phyloP scores from a whole-genome alignment of 208 protist genomes.

The Crithidia thermophila region DNA sequence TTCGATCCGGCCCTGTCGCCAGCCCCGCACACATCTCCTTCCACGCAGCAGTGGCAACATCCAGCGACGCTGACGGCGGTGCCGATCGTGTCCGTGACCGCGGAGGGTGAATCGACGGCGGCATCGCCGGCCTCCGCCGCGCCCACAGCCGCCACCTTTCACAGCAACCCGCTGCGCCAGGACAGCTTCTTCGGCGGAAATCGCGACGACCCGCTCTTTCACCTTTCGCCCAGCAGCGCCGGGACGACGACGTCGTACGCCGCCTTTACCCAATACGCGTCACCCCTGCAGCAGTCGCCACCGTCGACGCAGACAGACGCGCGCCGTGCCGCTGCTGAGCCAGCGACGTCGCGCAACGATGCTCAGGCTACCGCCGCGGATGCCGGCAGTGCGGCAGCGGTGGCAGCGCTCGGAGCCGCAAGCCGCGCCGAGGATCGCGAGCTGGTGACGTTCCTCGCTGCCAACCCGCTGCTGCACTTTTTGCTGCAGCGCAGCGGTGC shows the following conservation, averaged over 20 bases:
- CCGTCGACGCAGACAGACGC: too few species aligned
- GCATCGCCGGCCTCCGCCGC: too few species aligned
- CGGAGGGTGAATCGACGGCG: too few species aligned
- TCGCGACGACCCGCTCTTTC: background rate
- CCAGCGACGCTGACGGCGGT: background rate
- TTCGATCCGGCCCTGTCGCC: background rate
- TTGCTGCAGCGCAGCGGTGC: conserved; percentile 7
- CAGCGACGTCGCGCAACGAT: background rate
- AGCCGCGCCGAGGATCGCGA: conserved; percentile 18
- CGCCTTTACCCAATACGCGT: background rate
- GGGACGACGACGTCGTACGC: background rate
- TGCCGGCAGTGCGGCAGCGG: background rate
- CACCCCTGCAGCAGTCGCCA: background rate
- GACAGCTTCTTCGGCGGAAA: too few species aligned
- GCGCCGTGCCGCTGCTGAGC: background rate
- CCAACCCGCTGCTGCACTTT: conserved; percentile 24
- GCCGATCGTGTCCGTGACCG: background rate
- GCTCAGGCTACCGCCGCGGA: background rate
- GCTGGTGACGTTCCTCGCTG: conserved; percentile 4
- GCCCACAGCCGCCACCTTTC: too few species aligned
- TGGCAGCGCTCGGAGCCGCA: background rate
- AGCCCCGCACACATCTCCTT: background rate
- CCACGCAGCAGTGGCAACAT: background rate
- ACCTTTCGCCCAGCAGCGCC: background rate
- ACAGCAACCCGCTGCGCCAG: too few species aligned